A percentile compares a stretch with the other conserved stretches of the same genome.
These are phyloP conservation scores for Vachellia pachyceras DNA, from an alignment of 306 rosid genomes.

Conservation along the genomic window DNA sequence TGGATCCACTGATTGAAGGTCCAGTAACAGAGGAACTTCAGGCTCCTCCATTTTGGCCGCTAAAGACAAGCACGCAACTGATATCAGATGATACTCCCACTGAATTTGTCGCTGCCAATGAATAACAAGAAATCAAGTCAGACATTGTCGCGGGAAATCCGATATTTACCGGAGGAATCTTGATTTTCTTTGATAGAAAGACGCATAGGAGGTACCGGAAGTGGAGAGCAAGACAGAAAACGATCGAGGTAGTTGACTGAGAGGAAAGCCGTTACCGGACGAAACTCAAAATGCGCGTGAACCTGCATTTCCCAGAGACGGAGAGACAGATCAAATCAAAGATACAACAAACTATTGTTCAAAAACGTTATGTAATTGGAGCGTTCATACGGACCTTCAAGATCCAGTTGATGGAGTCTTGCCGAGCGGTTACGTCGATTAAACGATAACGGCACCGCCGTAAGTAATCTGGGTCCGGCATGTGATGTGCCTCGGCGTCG, in stretches of 20 bases:
- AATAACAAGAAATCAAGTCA: not conserved
- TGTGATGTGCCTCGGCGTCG: no score
- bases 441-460: no score
- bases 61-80: conserved; percentile 78
- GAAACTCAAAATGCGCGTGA: conserved; percentile 55
- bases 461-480: no score
- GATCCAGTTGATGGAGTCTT: no score
- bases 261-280: conserved; percentile 75
- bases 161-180: not conserved
- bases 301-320: conserved; percentile 56
- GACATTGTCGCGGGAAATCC: not conserved
- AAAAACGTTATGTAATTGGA: no score
- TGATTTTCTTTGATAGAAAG: not conserved
- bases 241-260: conserved; percentile 80
- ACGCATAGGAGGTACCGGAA: conserved; percentile 47
- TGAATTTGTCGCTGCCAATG: conserved; percentile 40
- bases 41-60: conserved; percentile 88
- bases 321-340: no score
- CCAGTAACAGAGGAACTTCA: conserved; percentile 58
- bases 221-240: conserved; percentile 61
- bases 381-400: no score
- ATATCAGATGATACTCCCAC: conserved; percentile 74
- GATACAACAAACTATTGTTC: no score
- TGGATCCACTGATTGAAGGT: conserved; percentile 66
- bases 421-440: no score